Conservation (phyloP, 345 rosid genomes). For the Litchi chinensis region DNA sequence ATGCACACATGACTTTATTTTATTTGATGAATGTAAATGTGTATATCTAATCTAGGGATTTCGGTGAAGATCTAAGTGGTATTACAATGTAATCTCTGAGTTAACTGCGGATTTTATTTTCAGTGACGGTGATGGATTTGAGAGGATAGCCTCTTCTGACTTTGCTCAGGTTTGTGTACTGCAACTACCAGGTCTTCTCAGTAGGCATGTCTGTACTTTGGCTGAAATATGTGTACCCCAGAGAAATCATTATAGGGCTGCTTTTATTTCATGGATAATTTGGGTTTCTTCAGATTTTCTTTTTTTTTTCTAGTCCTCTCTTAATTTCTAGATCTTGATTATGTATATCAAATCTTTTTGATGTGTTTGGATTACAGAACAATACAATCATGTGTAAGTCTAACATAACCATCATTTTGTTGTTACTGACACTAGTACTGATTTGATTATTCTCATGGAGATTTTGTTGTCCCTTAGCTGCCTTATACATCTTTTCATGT, state of each 20-base stretch:
- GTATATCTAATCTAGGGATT: too few relatives aligned
- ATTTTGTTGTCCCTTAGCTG: not conserved
- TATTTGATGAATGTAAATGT: too few relatives aligned
- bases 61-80: conserved; percentile 11
- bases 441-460: not conserved
- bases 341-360: not conserved
- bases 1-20: not conserved
- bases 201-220: conserved; percentile 42
- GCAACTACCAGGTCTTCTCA: conserved; percentile 24
- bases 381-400: not conserved
- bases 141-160: conserved; percentile 15
- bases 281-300: conserved; percentile 1
- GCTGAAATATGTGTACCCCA: conserved; percentile 15
- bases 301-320: not conserved
- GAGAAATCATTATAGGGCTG: conserved; percentile 13
- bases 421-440: not conserved
- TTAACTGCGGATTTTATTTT: conserved; percentile 16
- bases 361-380: conserved; percentile 10
- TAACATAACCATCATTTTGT: not conserved
- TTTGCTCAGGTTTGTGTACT: conserved; percentile 21
- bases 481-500: not conserved
- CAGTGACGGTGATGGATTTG: conserved; percentile 15
- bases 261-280: conserved; percentile 21
- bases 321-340: conserved; percentile 11
- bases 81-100: conserved; percentile 15